Evolutionary conservation across 441 rosid species (phyloP).

Genomic region (Theobroma grandiflorum): DNA sequence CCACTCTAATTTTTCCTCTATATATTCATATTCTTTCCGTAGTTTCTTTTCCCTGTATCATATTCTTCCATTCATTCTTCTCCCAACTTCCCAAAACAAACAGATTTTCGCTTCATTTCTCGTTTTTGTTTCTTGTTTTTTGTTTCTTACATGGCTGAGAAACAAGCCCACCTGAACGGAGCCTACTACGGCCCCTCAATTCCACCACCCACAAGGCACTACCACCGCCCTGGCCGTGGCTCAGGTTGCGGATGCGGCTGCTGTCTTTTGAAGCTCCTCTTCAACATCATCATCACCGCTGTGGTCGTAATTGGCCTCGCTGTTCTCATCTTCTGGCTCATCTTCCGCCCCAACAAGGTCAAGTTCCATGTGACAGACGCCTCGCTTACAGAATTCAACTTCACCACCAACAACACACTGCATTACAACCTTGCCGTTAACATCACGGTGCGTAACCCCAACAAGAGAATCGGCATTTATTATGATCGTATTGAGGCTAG

Average conservation of each 20-base stretch:
- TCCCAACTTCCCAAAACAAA: neutral
- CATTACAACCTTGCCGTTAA: constrained; percentile 60
- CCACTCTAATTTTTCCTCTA: neutral
- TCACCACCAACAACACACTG: constrained; percentile 44
- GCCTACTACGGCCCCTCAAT: constrained; percentile 70
- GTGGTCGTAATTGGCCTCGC: constrained; percentile 54
- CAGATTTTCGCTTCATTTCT: neutral
- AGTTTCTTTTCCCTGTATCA: neutral
- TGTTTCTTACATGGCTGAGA: constrained; percentile 49
- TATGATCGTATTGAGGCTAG: constrained; percentile 71
- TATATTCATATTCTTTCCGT: neutral
- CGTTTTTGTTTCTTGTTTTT: neutral
- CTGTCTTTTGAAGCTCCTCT: constrained; percentile 55
- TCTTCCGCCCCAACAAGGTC: constrained; percentile 73
- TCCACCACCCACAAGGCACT: constrained; percentile 54
- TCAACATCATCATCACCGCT: constrained; percentile 47
- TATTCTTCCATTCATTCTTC: neutral
- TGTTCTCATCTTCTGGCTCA: constrained; percentile 66
- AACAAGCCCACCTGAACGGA: constrained; percentile 57
- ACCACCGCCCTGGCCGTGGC: constrained; percentile 64
- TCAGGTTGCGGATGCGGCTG: constrained; percentile 64
- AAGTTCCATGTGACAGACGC: constrained; percentile 65
- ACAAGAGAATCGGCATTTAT: constrained; percentile 71
- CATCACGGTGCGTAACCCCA: constrained; percentile 72
- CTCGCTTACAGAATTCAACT: constrained; percentile 58